Base-by-base conservation (phyloP, 1,284 basidiomycete species). In the Cronartium quercuum region DNA sequence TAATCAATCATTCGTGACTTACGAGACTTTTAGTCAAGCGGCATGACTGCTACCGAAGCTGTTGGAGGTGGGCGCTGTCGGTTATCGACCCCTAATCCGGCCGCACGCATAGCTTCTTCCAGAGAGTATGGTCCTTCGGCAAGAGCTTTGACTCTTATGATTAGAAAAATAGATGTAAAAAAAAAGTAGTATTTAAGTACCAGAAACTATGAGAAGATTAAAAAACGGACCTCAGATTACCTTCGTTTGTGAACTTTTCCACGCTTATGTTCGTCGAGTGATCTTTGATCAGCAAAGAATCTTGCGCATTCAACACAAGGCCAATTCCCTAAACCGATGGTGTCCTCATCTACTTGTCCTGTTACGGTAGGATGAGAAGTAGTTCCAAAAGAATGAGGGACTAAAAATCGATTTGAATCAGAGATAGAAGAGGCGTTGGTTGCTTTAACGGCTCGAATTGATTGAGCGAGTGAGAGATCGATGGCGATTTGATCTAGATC, bases 81-180 rank as follows among this genome's bases (percentile, higher is more conserved):
- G 29, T 75, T 67, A 40, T 75, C 71, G n/a, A 65, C 65, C 18
- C 71, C 71, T 38, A 75, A 21, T 21, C 65, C 65, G 9, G 71
- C 71, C 38, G 64, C 71, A 66, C 65, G 51, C 71, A 75, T 75
- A 1, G 71, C 71, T 67, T 75, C 71, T 51, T 75, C 71, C 55
- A 75, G 38, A 21, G 55, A 60, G 29, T 66, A 75, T n/a, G 71
- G 64, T 40, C 71, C 71, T 15, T 42, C 55, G 9, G 63, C 71
- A 6, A 75, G 51, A 41, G 13, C 65, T 67, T 75, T 75, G 21
- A 75, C 42, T 29, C 71, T 75, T 7, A 37, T 34, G 37, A 37
- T 38, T 63, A 38, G 40, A 60, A 24, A 60, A 24, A 51, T 12
- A 12, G 12, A 51, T 51, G 12, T 12, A 12, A 51, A 51, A 51